Conservation (phyloP, 768 basidiomycete species). For the Lactarius hatsudake region DNA sequence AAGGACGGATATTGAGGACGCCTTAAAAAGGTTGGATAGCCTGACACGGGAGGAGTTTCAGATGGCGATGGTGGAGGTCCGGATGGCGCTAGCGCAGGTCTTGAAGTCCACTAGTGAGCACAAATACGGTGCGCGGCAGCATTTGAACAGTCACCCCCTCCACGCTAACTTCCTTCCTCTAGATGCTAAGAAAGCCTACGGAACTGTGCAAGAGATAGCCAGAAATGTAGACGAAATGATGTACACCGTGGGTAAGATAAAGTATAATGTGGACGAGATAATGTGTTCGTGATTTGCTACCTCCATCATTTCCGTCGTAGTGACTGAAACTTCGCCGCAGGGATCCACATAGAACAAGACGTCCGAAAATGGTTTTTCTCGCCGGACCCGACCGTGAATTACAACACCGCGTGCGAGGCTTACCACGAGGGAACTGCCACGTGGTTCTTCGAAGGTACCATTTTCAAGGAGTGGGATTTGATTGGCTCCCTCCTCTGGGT, state of each 20-base stretch:
- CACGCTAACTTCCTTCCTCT: neutral
- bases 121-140: neutral
- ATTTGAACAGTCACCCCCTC: neutral
- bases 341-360: neutral
- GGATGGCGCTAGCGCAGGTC: neutral
- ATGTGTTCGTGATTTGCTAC: neutral
- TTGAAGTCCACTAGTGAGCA: too few species aligned
- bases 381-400: neutral
- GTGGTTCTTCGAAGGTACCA: neutral
- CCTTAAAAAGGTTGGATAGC: neutral
- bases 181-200: neutral
- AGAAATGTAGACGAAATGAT: too few species aligned
- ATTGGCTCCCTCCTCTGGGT: neutral
- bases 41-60: neutral
- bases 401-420: neutral
- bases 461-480: neutral
- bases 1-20: neutral
- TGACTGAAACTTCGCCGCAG: neutral
- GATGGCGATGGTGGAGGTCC: neutral
- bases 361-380: neutral
- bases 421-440: neutral
- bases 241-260: too few species aligned
- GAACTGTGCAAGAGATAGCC: neutral
- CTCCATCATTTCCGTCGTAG: neutral
- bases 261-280: neutral